A percentile compares a stretch with the other conserved stretches of the same genome.
Conservation (phyloP, 139 green algal genomes). For the Micromonas pusilla region DNA sequence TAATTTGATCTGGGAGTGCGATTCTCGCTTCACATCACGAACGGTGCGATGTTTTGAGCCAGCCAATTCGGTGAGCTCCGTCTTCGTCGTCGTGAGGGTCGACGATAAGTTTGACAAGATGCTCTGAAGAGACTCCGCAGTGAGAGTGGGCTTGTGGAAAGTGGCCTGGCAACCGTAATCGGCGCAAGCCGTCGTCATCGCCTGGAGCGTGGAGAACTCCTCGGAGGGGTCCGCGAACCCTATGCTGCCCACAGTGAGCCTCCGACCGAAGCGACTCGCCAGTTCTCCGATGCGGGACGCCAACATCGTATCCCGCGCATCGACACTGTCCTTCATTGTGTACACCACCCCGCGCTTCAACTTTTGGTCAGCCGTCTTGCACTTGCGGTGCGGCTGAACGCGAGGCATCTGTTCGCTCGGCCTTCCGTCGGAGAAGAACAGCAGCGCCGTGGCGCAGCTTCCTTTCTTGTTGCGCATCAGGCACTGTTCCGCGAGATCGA, state of each 20-base stretch:
- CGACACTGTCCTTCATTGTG: neutral
- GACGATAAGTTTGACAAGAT: neutral
- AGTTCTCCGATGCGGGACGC: slow-evolving; percentile 7
- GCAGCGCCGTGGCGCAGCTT: slow-evolving; percentile 25
- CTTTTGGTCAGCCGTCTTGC: neutral
- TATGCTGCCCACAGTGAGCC: slow-evolving; percentile 19
- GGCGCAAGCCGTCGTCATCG: slow-evolving; percentile 26
- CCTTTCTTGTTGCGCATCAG: neutral
- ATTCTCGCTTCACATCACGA: slow-evolving; percentile 9
- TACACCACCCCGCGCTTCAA: neutral
- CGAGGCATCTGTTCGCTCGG: slow-evolving; percentile 34
- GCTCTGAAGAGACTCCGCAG: slow-evolving; percentile 5
- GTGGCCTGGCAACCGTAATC: slow-evolving; percentile 8
- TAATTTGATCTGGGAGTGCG: neutral
- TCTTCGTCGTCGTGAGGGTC: slow-evolving; percentile 7
- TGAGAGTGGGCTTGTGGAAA: neutral
- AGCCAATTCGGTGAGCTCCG: slow-evolving; percentile 5
- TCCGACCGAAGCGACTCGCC: slow-evolving; percentile 6
- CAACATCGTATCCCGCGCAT: neutral
- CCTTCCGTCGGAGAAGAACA: slow-evolving; percentile 39
- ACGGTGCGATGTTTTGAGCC: slow-evolving; percentile 12
- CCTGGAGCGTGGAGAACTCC: slow-evolving; percentile 35
- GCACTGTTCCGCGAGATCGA: slow-evolving; percentile 18
- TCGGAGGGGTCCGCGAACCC: slow-evolving; percentile 34
- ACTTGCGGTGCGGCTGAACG: neutral